Evolutionary conservation across 306 rosid genomes (phyloP), one percentile per base, ranked within the genome.

Genomic region (Prunus persica): DNA sequence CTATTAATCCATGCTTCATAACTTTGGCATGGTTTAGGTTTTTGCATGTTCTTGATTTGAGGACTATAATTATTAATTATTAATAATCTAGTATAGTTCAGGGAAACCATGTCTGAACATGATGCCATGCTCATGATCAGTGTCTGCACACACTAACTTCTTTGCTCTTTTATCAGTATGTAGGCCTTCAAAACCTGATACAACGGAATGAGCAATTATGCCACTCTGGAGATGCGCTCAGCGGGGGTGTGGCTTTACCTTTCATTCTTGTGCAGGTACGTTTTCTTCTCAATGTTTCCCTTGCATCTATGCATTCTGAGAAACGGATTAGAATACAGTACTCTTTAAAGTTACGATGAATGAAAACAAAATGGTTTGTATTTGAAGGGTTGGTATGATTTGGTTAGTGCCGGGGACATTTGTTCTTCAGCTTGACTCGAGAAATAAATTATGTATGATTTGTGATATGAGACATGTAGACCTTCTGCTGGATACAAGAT

Each of bases 201-300:
- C 95, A 90, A 79, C 88, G 98, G 66, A 95, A 95, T 78, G 96
- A 88, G 72, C 97, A 95, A 78, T 83, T 92, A 80, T 92, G 79
- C 86, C 84, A 90, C 78, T 86, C 95, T 75, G 98, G 87, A 78
- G 87, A 92, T 86, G 88, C 93, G 52, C 98, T 97, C 66, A 89
- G 86, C 27, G 98, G 97, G 58, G 98, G 98, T 66, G 98, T 95
- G 79, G 88, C 97, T 71, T 89, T 95, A 69, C 98, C 98, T 67
- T 95, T 95, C 82, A 92, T 95, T 87, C 83, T 95, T 73, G 98
- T 95, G 70, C 97, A 95, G 91, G 98, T 92, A 90, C 4, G 74
- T 74, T 51, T 67, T 80, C 82, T 69, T 84, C 57, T 73, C 67
- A 19, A 54, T 70, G 5, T 71, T 78, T 79, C 30, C 30, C 50